phyloP scores from a whole-genome alignment of 768 basidiomycete species.

The Lactarius pseudohatsudake region DNA sequence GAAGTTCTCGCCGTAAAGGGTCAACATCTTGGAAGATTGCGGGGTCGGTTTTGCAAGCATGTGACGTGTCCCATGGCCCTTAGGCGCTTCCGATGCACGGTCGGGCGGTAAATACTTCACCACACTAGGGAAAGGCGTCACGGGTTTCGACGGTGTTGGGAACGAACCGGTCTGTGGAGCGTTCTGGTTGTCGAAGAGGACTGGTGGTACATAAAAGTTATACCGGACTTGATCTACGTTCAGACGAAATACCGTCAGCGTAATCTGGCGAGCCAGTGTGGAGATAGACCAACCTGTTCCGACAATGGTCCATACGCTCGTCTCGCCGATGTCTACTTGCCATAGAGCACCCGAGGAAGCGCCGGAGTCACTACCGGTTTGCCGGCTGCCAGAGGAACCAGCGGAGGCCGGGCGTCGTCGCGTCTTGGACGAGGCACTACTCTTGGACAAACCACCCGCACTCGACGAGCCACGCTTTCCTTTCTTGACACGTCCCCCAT shows the following conservation, averaged over 20 bases:
- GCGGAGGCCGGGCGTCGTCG: slow-evolving; percentile 79
- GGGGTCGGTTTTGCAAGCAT: slow-evolving; percentile 76
- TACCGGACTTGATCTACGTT: slow-evolving; percentile 81
- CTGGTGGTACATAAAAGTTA: slow-evolving; percentile 89
- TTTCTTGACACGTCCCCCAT: slow-evolving; percentile 83
- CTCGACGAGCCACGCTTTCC: slow-evolving; percentile 75
- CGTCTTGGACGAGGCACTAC: slow-evolving; percentile 51
- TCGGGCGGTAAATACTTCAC: slow-evolving; percentile 92
- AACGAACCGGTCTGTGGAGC: slow-evolving; percentile 69
- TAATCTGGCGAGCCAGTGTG: slow-evolving; percentile 29
- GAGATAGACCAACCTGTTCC: slow-evolving; percentile 65
- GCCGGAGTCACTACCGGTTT: slow-evolving; percentile 65
- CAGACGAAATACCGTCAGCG: slow-evolving; percentile 5
- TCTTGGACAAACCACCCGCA: slow-evolving; percentile 57
- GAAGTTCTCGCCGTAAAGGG: slow-evolving; percentile 88
- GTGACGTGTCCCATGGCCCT: slow-evolving; percentile 65
- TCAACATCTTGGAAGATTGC: slow-evolving; percentile 76
- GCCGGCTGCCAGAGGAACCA: slow-evolving; percentile 45
- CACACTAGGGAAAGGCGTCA: slow-evolving; percentile 83
- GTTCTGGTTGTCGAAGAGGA: slow-evolving; percentile 77
- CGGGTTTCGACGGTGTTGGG: slow-evolving; percentile 77
- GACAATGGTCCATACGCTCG: slow-evolving; percentile 92
- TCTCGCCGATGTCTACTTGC: slow-evolving; percentile 91
- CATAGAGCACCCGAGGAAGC: slow-evolving; percentile 79
- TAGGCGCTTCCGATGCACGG: slow-evolving; percentile 80